Evolutionary conservation across 345 rosid genomes (phyloP).

Genomic region (Alliaria petiolata): DNA sequence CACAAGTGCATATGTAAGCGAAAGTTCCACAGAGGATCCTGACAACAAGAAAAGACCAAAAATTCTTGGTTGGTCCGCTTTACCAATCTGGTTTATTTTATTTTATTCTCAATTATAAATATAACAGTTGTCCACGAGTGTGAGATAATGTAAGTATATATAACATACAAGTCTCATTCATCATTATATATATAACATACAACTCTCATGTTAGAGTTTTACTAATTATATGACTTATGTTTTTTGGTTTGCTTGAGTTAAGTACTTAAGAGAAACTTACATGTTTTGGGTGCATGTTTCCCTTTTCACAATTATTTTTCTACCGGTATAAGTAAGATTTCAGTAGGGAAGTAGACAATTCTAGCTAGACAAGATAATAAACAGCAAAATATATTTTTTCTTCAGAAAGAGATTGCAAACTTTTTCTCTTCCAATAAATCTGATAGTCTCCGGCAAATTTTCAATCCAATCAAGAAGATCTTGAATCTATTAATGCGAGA

Average conservation of each 20-base stretch:
- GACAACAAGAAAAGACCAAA: constrained; percentile 34
- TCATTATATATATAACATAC: neutral
- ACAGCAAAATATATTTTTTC: neutral
- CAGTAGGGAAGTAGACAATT: neutral
- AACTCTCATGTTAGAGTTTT: constrained; percentile 6
- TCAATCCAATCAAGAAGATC: neutral
- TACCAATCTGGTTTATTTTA: constrained; percentile 8
- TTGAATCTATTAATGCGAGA: neutral
- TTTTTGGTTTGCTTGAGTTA: neutral
- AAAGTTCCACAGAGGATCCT: constrained; percentile 24
- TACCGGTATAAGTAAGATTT: neutral
- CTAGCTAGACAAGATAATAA: neutral
- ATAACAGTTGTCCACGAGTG: constrained; percentile 25
- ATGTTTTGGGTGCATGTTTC: neutral
- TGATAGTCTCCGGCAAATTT: neutral
- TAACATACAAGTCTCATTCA: neutral
- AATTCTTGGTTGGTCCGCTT: constrained; percentile 28
- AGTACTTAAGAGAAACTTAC: neutral
- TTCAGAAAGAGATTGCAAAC: neutral
- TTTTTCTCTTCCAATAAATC: neutral
- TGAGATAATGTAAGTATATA: constrained; percentile 17
- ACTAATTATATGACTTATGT: neutral
- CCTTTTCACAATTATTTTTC: neutral
- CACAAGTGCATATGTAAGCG: constrained; percentile 21
- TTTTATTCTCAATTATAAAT: constrained; percentile 6